Conservation (phyloP, 164 flowering plant species). For the Aristolochia contorta region DNA sequence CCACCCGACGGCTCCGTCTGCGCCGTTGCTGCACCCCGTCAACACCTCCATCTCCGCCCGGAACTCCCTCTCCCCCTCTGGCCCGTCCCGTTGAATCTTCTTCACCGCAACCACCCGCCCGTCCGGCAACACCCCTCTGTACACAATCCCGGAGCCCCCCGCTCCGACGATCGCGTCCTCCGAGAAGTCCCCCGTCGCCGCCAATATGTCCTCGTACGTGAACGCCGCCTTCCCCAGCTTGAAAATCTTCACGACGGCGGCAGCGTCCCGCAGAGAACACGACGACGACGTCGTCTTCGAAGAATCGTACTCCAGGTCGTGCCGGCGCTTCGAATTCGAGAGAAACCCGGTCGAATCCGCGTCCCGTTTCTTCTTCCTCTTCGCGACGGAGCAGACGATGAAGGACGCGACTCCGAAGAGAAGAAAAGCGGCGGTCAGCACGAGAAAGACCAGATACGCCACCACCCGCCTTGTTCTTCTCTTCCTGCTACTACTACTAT, state of each 20-base stretch:
- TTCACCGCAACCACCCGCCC: slow-evolving; percentile 80
- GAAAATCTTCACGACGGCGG: slow-evolving; percentile 45
- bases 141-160: slow-evolving; percentile 82
- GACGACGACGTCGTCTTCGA: no score
- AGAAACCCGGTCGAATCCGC: slow-evolving; percentile 15
- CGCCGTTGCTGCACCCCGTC: no score
- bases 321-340: slow-evolving; percentile 22
- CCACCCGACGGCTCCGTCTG: slow-evolving; percentile 44
- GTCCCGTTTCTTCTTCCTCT: neutral
- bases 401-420: slow-evolving; percentile 24
- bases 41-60: slow-evolving; percentile 81
- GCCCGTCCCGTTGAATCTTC: slow-evolving; percentile 70
- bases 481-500: no score
- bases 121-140: slow-evolving; percentile 64
- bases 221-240: slow-evolving; percentile 61
- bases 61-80: slow-evolving; percentile 80
- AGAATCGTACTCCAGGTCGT: slow-evolving; percentile 29
- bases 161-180: slow-evolving; percentile 54
- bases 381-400: slow-evolving; percentile 3
- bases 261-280: no score
- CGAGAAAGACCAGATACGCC: slow-evolving; percentile 21
- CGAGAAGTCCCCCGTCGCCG: slow-evolving; percentile 64
- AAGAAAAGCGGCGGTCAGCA: slow-evolving; percentile 23
- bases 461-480: slow-evolving; percentile 7
- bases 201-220: slow-evolving; percentile 57